phyloP scores from a whole-genome alignment of 257 asterid species.

The Salvia splendens region DNA sequence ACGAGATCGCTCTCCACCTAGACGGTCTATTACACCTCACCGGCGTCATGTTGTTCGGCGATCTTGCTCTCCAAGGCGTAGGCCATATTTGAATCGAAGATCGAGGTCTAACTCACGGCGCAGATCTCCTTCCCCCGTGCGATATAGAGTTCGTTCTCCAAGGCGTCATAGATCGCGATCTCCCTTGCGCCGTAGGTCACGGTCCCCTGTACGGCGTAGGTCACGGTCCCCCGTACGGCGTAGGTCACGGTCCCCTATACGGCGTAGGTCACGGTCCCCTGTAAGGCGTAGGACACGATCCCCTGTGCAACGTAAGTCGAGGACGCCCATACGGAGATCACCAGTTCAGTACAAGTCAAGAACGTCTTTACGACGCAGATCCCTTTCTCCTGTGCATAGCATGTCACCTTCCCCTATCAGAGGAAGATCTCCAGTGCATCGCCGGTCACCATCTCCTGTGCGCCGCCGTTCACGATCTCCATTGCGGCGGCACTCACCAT shows the following conservation, averaged over 20 bases:
- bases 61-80: conserved; percentile 65
- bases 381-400: conserved; percentile 38
- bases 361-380: conserved; percentile 40
- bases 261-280: conserved; percentile 47
- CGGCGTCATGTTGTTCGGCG: conserved; percentile 50
- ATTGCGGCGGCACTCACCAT: conserved; percentile 47
- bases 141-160: conserved; percentile 63
- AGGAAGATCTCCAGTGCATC: conserved; percentile 38
- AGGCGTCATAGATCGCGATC: conserved; percentile 62
- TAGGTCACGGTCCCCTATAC: conserved; percentile 48
- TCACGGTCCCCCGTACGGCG: conserved; percentile 47
- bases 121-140: conserved; percentile 67
- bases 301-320: conserved; percentile 39
- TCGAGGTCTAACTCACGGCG: conserved; percentile 52
- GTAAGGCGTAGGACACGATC: conserved; percentile 47
- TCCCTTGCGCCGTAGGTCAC: conserved; percentile 45
- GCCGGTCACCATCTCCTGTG: conserved; percentile 40
- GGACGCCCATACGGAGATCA: conserved; percentile 47
- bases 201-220: conserved; percentile 43
- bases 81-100: conserved; percentile 45
- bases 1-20: conserved; percentile 48
- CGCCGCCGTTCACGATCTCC: conserved; percentile 42
- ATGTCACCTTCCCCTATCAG: conserved; percentile 50
- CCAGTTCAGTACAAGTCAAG: conserved; percentile 38
- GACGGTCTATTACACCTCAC: conserved; percentile 57